These are phyloP conservation scores for Musa acuminata DNA, from an alignment of 176 grass and related monocot genomes.

Conservation along the genomic window DNA sequence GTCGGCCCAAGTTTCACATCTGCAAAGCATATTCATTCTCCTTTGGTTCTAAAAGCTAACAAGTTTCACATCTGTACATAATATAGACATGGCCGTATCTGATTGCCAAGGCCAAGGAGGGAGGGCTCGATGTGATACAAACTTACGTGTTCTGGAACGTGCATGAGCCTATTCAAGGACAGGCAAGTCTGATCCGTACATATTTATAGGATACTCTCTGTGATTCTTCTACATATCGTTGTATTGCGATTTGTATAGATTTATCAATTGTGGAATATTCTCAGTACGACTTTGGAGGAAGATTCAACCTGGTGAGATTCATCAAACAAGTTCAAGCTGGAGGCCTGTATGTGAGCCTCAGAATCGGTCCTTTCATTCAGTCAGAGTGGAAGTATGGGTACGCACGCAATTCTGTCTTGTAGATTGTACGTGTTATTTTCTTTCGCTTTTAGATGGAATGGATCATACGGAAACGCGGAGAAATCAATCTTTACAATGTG, in stretches of 20 bases:
- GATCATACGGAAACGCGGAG: too few species aligned
- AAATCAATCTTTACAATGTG: too few species aligned
- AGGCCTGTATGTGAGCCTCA: conserved; percentile 73
- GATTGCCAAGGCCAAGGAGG: conserved; percentile 50
- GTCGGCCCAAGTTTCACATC: too few species aligned
- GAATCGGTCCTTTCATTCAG: conserved; percentile 77
- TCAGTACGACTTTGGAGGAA: conserved; percentile 82
- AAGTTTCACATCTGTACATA: neutral
- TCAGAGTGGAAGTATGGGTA: conserved; percentile 98
- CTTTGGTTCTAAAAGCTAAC: too few species aligned
- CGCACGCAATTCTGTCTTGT: neutral
- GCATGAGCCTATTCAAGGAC: conserved; percentile 53
- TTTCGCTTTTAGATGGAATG: too few species aligned
- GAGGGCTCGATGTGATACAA: conserved; percentile 76
- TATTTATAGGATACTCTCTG: too few species aligned
- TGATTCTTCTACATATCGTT: too few species aligned
- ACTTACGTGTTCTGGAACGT: conserved; percentile 77
- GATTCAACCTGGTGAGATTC: conserved; percentile 75
- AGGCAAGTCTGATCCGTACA: conserved; percentile 19
- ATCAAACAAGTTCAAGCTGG: conserved; percentile 70
- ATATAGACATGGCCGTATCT: conserved; percentile 60
- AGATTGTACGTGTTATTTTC: too few species aligned
- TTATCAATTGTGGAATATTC: neutral
- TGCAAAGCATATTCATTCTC: too few species aligned
- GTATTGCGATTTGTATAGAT: too few species aligned